Conservation (phyloP, 73 alveolate genomes). For the Loxodes magnus region DNA sequence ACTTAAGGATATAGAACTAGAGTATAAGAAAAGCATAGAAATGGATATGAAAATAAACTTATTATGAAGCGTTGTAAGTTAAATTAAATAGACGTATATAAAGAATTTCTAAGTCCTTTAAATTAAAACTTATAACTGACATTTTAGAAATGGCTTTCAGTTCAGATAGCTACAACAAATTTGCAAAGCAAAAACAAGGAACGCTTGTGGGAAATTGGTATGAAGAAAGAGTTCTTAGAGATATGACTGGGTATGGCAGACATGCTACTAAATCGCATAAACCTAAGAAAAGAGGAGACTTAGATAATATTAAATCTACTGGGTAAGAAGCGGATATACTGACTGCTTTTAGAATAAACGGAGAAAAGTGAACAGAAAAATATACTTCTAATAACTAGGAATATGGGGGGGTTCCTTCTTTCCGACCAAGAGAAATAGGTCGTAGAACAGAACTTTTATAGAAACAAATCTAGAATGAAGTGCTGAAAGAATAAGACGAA, state of each 20-base stretch:
- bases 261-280: constrained; percentile 22
- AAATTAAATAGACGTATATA: too few relatives aligned
- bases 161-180: constrained; percentile 61
- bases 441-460: constrained; percentile 13
- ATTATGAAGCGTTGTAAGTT: too few relatives aligned
- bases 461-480: constrained; percentile 19
- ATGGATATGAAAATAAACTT: too few relatives aligned
- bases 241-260: constrained; percentile 73
- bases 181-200: constrained; percentile 40
- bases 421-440: constrained; percentile 33
- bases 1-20: too few relatives aligned
- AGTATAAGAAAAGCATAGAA: too few relatives aligned
- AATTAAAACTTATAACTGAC: not conserved
- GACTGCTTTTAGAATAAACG: constrained; percentile 45
- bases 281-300: constrained; percentile 29
- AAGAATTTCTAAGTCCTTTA: too few relatives aligned
- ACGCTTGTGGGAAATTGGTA: constrained; percentile 83
- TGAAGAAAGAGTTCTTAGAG: constrained; percentile 71
- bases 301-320: too few relatives aligned
- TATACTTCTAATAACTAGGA: constrained; percentile 28
- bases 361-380: constrained; percentile 24
- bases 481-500: too few relatives aligned
- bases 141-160: constrained; percentile 14
- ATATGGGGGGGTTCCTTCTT: constrained; percentile 48
- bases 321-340: too few relatives aligned